A percentile compares a stretch with the other conserved stretches of the same genome.
phyloP scores from a whole-genome alignment of 2,329 filamentous ascomycete genomes.

The Drechslera avenae region DNA sequence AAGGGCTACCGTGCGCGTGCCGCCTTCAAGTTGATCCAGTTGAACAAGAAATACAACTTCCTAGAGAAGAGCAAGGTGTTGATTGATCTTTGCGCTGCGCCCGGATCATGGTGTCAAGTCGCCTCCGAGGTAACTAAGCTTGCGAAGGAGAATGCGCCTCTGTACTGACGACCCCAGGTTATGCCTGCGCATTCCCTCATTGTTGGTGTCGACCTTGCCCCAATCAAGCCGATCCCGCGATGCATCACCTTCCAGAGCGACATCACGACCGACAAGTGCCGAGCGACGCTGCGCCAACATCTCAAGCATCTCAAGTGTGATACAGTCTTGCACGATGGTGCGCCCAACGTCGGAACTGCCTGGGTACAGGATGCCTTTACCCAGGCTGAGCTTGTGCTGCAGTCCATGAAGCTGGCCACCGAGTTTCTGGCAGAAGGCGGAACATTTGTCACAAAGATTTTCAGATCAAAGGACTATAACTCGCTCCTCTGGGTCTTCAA shows the following conservation, averaged over 20 bases:
- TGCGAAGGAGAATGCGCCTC: background rate
- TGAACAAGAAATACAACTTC: constrained; percentile 99
- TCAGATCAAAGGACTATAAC: constrained; percentile 96
- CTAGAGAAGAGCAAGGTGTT: constrained; percentile 95
- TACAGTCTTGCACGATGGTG: constrained; percentile 93
- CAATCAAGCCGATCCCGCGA: constrained; percentile 93
- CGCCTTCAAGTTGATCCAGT: constrained; percentile 95
- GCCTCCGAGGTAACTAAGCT: constrained; percentile 79
- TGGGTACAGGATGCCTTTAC: constrained; percentile 99
- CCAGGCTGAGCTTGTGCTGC: constrained; percentile 88
- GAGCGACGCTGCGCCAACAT: constrained; percentile 84
- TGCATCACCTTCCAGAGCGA: constrained; percentile 97
- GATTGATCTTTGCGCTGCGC: constrained; percentile 95
- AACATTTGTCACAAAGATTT: constrained; percentile 96
- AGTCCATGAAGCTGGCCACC: constrained; percentile 89
- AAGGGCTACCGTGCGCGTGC: constrained; percentile 96
- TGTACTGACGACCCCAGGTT: constrained; percentile 49
- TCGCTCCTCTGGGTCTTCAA: constrained; percentile 96
- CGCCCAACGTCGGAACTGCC: constrained; percentile 95
- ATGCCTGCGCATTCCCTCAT: constrained; percentile 93
- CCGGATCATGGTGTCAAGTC: constrained; percentile 68
- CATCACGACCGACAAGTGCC: constrained; percentile 96
- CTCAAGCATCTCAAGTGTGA: constrained; percentile 97
- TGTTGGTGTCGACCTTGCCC: constrained; percentile 89
- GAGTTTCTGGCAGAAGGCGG: constrained; percentile 82